phyloP scores from a whole-genome alignment of 2,329 filamentous ascomycete genomes.

The Decorospora gaudefroyi region DNA sequence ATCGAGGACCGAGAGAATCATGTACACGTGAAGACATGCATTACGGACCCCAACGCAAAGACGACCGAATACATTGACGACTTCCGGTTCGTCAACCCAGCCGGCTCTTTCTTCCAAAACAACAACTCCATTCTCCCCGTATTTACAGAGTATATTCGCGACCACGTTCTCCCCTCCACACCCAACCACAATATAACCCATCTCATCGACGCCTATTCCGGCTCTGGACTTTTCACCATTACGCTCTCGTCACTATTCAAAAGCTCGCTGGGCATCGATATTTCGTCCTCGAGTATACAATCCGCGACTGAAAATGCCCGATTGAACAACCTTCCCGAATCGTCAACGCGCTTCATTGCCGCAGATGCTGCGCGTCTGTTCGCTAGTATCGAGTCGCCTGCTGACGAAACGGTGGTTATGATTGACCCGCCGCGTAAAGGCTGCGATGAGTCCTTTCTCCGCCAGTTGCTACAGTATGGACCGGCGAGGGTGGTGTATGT shows the following conservation, averaged over 20 bases:
- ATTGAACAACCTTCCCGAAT: slow-evolving; percentile 70
- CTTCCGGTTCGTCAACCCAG: slow-evolving; percentile 86
- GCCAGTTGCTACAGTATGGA: slow-evolving; percentile 76
- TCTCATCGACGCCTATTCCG: slow-evolving; percentile 96
- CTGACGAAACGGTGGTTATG: slow-evolving; percentile 87
- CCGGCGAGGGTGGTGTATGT: slow-evolving; percentile 88
- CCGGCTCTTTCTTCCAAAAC: slow-evolving; percentile 97
- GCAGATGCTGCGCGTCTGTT: slow-evolving; percentile 87
- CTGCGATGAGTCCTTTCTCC: slow-evolving; percentile 82
- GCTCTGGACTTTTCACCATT: slow-evolving; percentile 95
- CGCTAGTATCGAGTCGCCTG: slow-evolving; percentile 70
- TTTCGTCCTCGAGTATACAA: slow-evolving; percentile 75
- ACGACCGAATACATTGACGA: slow-evolving; percentile 86
- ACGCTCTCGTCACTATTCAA: slow-evolving; percentile 82
- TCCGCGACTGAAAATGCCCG: slow-evolving; percentile 78
- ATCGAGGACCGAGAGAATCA: slow-evolving; percentile 62
- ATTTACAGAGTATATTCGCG: slow-evolving; percentile 86
- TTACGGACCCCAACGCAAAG: slow-evolving; percentile 81
- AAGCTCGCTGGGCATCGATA: slow-evolving; percentile 86
- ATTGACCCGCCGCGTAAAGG: slow-evolving; percentile 97
- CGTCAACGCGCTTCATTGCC: slow-evolving; percentile 81
- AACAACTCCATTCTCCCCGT: slow-evolving; percentile 94
- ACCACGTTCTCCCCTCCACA: slow-evolving; percentile 66
- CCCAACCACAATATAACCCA: slow-evolving; percentile 64
- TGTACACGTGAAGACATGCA: slow-evolving; percentile 82